phyloP scores from a whole-genome alignment of 164 flowering plant genomes.

The Tetracentron sinense region DNA sequence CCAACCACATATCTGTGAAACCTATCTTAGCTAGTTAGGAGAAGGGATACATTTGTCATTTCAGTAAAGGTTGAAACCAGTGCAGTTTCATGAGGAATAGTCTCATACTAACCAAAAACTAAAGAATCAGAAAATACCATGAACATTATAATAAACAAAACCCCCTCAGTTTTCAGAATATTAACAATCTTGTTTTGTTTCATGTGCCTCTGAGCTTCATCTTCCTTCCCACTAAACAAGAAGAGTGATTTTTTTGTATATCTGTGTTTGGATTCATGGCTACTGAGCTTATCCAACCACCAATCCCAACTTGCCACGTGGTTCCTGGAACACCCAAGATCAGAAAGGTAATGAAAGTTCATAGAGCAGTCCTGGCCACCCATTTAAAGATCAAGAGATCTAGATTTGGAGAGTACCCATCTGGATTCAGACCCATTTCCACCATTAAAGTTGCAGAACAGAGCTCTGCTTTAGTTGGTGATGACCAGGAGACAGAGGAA shows the following conservation, averaged over 20 bases:
- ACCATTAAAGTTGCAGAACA: constrained; percentile 39
- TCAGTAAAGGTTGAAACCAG: too few species aligned
- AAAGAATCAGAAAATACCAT: too few species aligned
- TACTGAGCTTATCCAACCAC: constrained; percentile 40
- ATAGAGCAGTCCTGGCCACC: constrained; percentile 22
- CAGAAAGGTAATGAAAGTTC: constrained; percentile 21
- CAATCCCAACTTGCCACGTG: constrained; percentile 31
- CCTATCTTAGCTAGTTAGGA: too few species aligned
- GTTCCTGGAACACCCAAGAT: constrained; percentile 25
- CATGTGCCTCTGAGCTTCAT: neutral
- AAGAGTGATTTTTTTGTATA: neutral
- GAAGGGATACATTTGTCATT: too few species aligned
- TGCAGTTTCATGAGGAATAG: too few species aligned
- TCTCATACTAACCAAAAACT: too few species aligned
- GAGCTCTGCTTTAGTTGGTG: constrained; percentile 30
- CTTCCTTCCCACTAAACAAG: neutral
- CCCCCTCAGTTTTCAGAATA: too few species aligned
- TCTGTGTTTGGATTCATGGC: constrained; percentile 35
- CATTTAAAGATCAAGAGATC: constrained; percentile 18
- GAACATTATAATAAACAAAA: too few species aligned
- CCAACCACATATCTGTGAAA: too few species aligned
- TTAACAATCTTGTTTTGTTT: too few species aligned
- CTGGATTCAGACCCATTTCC: constrained; percentile 27
- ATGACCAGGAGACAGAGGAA: constrained; percentile 13
- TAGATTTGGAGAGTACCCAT: constrained; percentile 18